Conservation (phyloP, 2,329 filamentous ascomycete genomes). For the Gnomoniopsis sp. region DNA sequence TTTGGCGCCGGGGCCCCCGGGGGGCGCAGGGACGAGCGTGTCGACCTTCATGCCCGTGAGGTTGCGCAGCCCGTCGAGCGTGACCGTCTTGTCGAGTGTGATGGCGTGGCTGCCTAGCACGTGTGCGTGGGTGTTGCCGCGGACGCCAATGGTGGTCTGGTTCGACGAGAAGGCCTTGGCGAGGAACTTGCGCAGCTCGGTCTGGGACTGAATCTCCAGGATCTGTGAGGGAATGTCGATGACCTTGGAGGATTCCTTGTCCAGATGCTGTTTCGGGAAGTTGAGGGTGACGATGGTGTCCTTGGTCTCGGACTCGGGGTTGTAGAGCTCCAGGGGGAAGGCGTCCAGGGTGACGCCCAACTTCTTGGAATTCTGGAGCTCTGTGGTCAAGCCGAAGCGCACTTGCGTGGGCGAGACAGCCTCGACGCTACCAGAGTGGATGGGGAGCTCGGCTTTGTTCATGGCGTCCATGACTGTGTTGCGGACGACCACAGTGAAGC, state of each 20-base stretch:
- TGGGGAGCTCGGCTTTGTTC: constrained; percentile 36
- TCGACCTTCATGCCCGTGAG: constrained; percentile 34
- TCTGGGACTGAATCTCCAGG: constrained; percentile 34
- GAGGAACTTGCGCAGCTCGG: constrained; percentile 38
- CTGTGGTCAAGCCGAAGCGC: constrained; percentile 34
- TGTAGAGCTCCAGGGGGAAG: constrained; percentile 37
- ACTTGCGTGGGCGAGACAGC: constrained; percentile 31
- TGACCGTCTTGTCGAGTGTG: constrained; percentile 38
- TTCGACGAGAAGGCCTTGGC: constrained; percentile 35
- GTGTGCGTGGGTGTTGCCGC: constrained; percentile 33
- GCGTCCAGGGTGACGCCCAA: constrained; percentile 32
- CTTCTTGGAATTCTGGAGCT: constrained; percentile 34
- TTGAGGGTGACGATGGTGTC: constrained; percentile 25
- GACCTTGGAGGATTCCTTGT: constrained; percentile 35
- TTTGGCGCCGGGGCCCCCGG: constrained; percentile 15
- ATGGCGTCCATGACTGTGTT: constrained; percentile 43
- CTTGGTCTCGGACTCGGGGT: constrained; percentile 30
- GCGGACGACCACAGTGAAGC: constrained; percentile 44
- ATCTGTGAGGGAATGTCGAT: constrained; percentile 33
- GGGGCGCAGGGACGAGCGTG: not conserved
- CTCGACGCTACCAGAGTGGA: constrained; percentile 33
- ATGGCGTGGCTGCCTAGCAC: constrained; percentile 34
- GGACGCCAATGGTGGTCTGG: constrained; percentile 33
- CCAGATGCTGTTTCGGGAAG: constrained; percentile 30
- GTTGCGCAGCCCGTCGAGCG: constrained; percentile 35